These are phyloP conservation scores for Pseudozyma flocculosa DNA, from an alignment of 1,284 basidiomycete species.

Conservation along the genomic window DNA sequence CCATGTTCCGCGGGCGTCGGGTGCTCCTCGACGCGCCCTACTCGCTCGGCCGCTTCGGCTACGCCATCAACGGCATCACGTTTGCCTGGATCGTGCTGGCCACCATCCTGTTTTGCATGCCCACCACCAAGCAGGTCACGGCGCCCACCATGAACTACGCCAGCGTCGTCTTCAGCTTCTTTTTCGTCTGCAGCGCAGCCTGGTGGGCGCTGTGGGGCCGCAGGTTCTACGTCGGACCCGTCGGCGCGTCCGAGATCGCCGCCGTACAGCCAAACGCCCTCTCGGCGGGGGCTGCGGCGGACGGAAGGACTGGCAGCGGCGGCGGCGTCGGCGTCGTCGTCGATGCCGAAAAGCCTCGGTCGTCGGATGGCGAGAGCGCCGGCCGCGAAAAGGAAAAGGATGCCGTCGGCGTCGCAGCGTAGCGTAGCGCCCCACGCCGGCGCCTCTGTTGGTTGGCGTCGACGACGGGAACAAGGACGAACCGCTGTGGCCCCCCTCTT, in stretches of 20 bases:
- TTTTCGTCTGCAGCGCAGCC: constrained; percentile 27
- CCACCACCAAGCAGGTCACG: constrained; percentile 58
- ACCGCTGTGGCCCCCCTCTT: too few species aligned
- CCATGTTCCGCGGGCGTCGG: constrained; percentile 55
- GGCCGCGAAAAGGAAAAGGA: too few species aligned
- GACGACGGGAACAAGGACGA: too few species aligned
- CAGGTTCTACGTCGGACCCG: constrained; percentile 31
- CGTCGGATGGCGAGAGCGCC: too few species aligned
- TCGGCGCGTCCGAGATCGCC: constrained; percentile 23
- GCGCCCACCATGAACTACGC: constrained; percentile 59
- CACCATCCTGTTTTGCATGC: constrained; percentile 61
- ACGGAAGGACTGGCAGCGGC: too few species aligned
- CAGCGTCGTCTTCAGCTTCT: constrained; percentile 39
- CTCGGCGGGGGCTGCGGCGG: not conserved
- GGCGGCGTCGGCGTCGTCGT: too few species aligned
- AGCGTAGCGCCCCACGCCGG: too few species aligned
- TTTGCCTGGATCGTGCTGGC: constrained; percentile 61
- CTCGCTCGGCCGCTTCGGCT: constrained; percentile 60
- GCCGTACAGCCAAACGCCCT: constrained; percentile 3
- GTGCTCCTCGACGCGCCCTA: constrained; percentile 58
- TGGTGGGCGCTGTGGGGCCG: constrained; percentile 38
- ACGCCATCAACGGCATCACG: constrained; percentile 56
- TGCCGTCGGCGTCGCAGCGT: too few species aligned
- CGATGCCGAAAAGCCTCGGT: too few species aligned
- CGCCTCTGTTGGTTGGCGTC: too few species aligned